phyloP scores from a whole-genome alignment of 805 yeast genomes.

The Lachancea kluyveri region DNA sequence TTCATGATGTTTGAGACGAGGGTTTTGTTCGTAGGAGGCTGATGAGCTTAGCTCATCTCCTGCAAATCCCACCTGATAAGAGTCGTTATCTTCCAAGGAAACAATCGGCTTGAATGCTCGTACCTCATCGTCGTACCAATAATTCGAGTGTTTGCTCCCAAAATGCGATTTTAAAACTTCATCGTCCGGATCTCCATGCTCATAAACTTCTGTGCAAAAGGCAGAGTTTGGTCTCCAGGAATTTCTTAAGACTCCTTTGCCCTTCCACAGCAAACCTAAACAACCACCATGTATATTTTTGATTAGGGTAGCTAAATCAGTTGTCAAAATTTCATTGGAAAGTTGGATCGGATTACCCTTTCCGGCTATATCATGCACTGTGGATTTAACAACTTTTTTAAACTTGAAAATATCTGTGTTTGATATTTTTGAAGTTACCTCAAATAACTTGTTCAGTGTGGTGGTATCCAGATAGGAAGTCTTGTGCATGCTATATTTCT shows the following conservation, averaged over 20 bases:
- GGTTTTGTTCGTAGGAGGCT: no score
- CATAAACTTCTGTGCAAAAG: slow-evolving; percentile 14
- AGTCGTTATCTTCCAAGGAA: no score
- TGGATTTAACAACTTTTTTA: slow-evolving; percentile 62
- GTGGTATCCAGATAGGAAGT: slow-evolving; percentile 50
- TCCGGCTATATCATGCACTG: slow-evolving; percentile 60
- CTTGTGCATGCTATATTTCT: slow-evolving; percentile 48
- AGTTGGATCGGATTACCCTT: slow-evolving; percentile 30
- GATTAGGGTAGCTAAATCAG: slow-evolving; percentile 32
- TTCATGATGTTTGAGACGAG: no score
- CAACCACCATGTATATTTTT: slow-evolving; percentile 30
- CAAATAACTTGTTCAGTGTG: slow-evolving; percentile 45
- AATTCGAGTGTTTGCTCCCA: no score
- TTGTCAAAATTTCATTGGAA: slow-evolving; percentile 35
- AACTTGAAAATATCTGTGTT: slow-evolving; percentile 43
- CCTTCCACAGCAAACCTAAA: slow-evolving; percentile 41
- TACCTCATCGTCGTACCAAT: no score
- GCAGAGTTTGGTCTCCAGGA: slow-evolving; percentile 7
- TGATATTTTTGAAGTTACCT: slow-evolving; percentile 40
- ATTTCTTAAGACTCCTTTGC: slow-evolving; percentile 40
- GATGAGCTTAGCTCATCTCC: no score
- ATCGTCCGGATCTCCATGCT: slow-evolving; percentile 22
- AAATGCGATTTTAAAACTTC: slow-evolving; percentile 8
- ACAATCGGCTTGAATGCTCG: no score
- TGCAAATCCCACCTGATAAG: no score